A percentile compares a stretch with the other conserved stretches of the same genome.
Evolutionary conservation across 208 protist species (phyloP).

Genomic region (Acanthamoeba royreba): DNA sequence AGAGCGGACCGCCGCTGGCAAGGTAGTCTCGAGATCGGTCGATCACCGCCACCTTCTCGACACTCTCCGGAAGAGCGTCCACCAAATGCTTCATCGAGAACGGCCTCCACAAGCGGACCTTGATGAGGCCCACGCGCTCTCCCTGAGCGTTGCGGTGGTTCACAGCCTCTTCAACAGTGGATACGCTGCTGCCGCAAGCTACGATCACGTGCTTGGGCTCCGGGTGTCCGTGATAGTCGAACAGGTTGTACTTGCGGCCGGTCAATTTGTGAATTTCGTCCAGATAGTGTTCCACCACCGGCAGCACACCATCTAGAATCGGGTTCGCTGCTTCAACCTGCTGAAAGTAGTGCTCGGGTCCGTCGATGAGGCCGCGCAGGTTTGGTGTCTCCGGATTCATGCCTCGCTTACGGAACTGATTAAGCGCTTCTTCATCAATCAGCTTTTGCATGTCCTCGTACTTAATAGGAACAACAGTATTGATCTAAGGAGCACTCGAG

Average conservation of each 20-base stretch:
- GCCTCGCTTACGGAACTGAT: slow-evolving; percentile 42
- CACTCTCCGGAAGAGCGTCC: slow-evolving; percentile 62
- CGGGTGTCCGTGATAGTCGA: slow-evolving; percentile 74
- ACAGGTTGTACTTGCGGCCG: slow-evolving; percentile 73
- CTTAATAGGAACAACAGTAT: neutral
- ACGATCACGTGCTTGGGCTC: slow-evolving; percentile 76
- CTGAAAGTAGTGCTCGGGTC: slow-evolving; percentile 79
- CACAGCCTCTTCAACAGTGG: slow-evolving; percentile 62
- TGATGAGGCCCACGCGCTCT: slow-evolving; percentile 79
- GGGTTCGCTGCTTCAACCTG: slow-evolving; percentile 68
- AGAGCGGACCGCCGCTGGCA: slow-evolving; percentile 77
- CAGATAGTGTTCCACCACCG: slow-evolving; percentile 69
- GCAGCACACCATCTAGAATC: slow-evolving; percentile 64
- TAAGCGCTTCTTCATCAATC: neutral
- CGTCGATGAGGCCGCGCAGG: slow-evolving; percentile 65
- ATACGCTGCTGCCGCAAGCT: slow-evolving; percentile 69
- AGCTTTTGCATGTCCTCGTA: neutral
- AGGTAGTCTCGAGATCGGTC: slow-evolving; percentile 77
- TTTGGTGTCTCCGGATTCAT: slow-evolving; percentile 74
- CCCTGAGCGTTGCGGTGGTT: slow-evolving; percentile 66
- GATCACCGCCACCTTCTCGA: slow-evolving; percentile 74
- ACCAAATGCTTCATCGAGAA: slow-evolving; percentile 68
- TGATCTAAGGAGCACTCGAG: neutral
- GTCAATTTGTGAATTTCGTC: slow-evolving; percentile 64
- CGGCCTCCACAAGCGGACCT: slow-evolving; percentile 78